Conservation (phyloP, 2,329 filamentous ascomycete genomes). For the Polychaeton citri region DNA sequence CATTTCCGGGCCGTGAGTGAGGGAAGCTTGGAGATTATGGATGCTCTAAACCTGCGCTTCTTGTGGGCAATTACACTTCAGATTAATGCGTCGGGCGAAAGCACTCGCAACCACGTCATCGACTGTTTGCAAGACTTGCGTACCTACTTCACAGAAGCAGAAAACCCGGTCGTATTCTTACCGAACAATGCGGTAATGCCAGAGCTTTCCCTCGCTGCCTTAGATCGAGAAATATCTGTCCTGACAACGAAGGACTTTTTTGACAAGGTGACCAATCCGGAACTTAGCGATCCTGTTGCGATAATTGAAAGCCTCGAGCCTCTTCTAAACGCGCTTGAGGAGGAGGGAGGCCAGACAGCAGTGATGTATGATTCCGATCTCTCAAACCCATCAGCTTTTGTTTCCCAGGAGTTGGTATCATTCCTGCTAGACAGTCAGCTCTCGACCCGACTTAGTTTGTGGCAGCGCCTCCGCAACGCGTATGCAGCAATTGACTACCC, state of each 20-base stretch:
- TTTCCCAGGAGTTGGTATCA: conserved; percentile 62
- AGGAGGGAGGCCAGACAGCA: neutral
- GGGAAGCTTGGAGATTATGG: conserved; percentile 19
- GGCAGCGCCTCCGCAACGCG: conserved; percentile 80
- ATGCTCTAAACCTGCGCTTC: conserved; percentile 42
- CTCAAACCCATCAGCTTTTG: conserved; percentile 1
- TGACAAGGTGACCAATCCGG: conserved; percentile 72
- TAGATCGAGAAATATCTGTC: conserved; percentile 82
- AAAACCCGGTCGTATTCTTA: conserved; percentile 44
- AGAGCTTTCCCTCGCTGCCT: conserved; percentile 67
- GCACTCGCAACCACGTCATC: conserved; percentile 46
- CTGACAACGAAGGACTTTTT: conserved; percentile 97
- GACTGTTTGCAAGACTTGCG: conserved; percentile 52
- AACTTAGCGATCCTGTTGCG: conserved; percentile 64
- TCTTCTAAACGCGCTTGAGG: conserved; percentile 54
- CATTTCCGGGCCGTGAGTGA: conserved; percentile 20
- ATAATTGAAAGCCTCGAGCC: conserved; percentile 90
- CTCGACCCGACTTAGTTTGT: conserved; percentile 72
- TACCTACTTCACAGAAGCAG: conserved; percentile 34
- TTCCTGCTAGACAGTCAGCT: conserved; percentile 74
- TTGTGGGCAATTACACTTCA: conserved; percentile 54
- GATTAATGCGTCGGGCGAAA: conserved; percentile 42
- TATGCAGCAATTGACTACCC: conserved; percentile 74
- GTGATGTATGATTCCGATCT: neutral
- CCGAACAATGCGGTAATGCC: conserved; percentile 82